Evolutionary conservation across 129 eudicot species (phyloP), one percentile per base, ranked within the genome.

Genomic region (Artemisia tridentata): DNA sequence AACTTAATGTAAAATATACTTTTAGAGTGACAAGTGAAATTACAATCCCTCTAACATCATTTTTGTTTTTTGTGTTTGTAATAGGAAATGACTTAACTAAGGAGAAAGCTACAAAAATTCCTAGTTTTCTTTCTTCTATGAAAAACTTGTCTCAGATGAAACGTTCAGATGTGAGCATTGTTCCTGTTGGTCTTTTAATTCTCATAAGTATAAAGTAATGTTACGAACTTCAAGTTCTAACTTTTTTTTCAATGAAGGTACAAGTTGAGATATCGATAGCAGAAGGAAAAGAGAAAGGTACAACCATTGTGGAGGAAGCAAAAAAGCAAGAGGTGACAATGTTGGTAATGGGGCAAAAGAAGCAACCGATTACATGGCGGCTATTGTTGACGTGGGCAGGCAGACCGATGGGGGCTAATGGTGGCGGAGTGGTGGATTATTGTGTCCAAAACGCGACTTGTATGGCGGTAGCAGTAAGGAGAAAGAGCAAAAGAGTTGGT

Each of bases 381-480:
- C 47, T 79, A 20, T 67, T 71, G 81, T 27, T 84, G 79, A 84
- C 81, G 64, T 90, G 96, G 96, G 88, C 91, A 3, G 90, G 91
- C 10, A 76, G 64, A 53, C 43, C 77, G 11, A 18, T 27, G 7
- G 63, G 34, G 1, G 56, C 69, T 11, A 73, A 70, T 5, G 72
- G 66, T 27, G 74, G 85, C 2, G 95, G 96, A 19, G 79, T 85
- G 86, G 98, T 86, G 75, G 98, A 92, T 80, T 80, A 92, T 27
- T 92, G 98, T 77, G 84, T 92, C 25, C 89, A 92, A 38, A 89
- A 86, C 47, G 95, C 98, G 1, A 80, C 65, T 13, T 92, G 98
- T 78, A 86, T 92, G 98, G 91, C 98, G 11, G 80, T 92, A 63
- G 98, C 91, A 0, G 98, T 92, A 14, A 78, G 98, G 72, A 85